A percentile compares a stretch with the other conserved stretches of the same genome.
Conservation (phyloP, 2,329 filamentous ascomycete genomes). For the Ophiostoma pallidulum region DNA sequence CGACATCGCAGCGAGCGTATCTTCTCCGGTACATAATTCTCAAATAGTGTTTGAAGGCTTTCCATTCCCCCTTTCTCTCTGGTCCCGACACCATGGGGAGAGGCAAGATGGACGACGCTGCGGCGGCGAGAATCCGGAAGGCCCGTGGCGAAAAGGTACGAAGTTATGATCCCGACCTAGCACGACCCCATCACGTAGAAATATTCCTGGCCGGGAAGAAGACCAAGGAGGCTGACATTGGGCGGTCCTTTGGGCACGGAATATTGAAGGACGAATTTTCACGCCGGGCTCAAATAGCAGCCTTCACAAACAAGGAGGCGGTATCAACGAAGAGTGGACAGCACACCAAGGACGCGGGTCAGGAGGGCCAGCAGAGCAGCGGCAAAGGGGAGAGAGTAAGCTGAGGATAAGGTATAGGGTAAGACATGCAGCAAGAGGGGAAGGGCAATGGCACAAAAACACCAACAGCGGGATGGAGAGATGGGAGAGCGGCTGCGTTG, state of each 20-base stretch:
- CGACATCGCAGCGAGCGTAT: too few species aligned
- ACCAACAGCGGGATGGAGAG: too few species aligned
- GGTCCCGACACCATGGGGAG: slow-evolving; percentile 22
- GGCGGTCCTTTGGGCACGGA: neutral
- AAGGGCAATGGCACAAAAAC: too few species aligned
- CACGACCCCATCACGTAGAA: neutral
- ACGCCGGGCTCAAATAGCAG: slow-evolving; percentile 27
- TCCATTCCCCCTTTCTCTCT: neutral
- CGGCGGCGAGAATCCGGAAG: slow-evolving; percentile 32
- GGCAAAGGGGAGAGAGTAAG: too few species aligned
- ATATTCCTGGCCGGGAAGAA: neutral
- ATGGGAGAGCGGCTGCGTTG: too few species aligned
- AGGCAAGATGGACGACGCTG: slow-evolving; percentile 34
- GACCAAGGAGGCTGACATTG: neutral
- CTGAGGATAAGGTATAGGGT: too few species aligned
- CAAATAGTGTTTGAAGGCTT: too few species aligned
- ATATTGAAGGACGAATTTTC: slow-evolving; percentile 27
- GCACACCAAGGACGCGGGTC: slow-evolving; percentile 4
- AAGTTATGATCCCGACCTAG: too few species aligned
- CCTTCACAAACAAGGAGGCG: slow-evolving; percentile 24
- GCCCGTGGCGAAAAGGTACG: slow-evolving; percentile 31
- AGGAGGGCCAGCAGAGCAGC: neutral
- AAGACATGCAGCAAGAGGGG: too few species aligned
- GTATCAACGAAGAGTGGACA: slow-evolving; percentile 16
- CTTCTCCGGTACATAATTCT: too few species aligned